Evolutionary conservation across 768 basidiomycete species (phyloP), one percentile per base, ranked within the genome.

Genomic region (Xerocomus brunneocitrinus): DNA sequence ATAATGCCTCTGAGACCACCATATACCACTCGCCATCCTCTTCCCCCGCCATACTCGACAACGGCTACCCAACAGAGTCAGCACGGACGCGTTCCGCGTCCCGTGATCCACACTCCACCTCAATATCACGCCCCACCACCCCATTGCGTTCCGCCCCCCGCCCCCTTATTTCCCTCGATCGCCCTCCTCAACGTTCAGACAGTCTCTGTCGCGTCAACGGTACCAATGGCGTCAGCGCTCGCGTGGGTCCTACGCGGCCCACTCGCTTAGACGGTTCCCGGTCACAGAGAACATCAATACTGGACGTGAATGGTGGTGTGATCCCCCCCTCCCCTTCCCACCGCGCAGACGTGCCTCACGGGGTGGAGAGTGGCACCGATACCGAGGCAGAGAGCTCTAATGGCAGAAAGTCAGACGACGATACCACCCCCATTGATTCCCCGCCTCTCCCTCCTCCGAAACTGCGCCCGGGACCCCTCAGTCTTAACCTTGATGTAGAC

Each of bases 301-400:
- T 53, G 7, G 59, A 56, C 31, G 59, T 58, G 56, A 58, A 53
- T 41, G 54, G 52, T 24, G 69, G 59, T 27, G 34, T 27, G 14
- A 50, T 58, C 9, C 81, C 85, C 13, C 72, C 75, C 3, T 85
- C 85, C 0, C 85, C 87, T 5, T 75, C 80, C 3, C 81, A 84
- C 61, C 76, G 71, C 34, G 81, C 79, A 0, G 87, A 90, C 63
- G 87, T 89, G 9, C 89, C 87, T 52, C 82, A 79, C 47, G 74
- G 81, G 12, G 74, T 89, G 16, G 88, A 89, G 70, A 88, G 85
- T 60, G 86, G 82, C 13, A 85, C 84, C 3, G 87, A 89, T 56
- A 84, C 82, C 0, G 87, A 89, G 42, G 73, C 75, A 0, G 86
- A 87, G 55, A 66, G 68, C 41, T 71, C 72, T 8, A 79, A 78